phyloP scores from a whole-genome alignment of 2,329 filamentous ascomycete genomes.

The Beauveria varroae region DNA sequence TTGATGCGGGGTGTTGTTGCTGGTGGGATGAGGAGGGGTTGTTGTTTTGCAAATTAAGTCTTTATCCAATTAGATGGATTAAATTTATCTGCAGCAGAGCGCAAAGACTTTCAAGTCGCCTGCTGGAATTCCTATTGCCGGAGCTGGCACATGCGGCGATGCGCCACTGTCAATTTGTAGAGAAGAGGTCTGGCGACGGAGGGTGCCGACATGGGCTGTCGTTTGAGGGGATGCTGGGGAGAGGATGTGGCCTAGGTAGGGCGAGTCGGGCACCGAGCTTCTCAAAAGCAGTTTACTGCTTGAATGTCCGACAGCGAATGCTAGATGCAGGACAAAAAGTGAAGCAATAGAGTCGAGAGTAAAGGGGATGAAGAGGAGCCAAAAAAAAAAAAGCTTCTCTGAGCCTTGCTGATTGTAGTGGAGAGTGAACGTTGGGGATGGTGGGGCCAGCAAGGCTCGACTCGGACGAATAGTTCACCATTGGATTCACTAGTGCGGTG shows the following conservation, averaged over 20 bases:
- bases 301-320: background rate
- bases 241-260: background rate
- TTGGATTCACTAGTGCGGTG: background rate
- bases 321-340: background rate
- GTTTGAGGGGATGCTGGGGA: background rate
- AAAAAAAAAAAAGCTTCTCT: background rate
- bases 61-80: conserved; percentile 30
- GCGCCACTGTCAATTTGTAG: conserved; percentile 23
- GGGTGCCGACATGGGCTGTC: conserved; percentile 15
- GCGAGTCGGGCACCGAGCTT: no score
- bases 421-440: background rate
- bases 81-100: conserved; percentile 40
- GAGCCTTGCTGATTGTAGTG: background rate
- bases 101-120: conserved; percentile 61
- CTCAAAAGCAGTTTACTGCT: background rate
- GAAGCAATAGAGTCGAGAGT: no score
- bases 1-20: background rate
- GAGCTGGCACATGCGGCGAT: conserved; percentile 35
- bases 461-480: no score
- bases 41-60: background rate
- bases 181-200: conserved; percentile 10
- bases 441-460: background rate
- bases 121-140: conserved; percentile 38
- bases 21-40: background rate
- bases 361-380: background rate